A percentile compares a stretch with the other conserved stretches of the same genome.
Conservation (phyloP, 306 rosid species). For the Purshia tridentata region DNA sequence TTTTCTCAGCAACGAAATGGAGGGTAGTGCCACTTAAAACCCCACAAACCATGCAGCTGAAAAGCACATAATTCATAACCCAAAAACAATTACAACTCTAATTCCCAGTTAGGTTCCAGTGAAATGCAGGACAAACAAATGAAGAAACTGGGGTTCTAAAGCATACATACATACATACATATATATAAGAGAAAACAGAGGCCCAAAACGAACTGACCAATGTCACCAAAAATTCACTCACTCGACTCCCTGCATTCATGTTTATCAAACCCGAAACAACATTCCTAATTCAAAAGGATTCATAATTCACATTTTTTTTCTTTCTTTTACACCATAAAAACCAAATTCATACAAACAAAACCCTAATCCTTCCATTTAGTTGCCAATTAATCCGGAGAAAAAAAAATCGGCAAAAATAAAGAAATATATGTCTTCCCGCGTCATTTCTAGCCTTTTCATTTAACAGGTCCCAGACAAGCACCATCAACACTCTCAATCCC, state of each 20-base stretch:
- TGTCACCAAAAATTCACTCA: not conserved
- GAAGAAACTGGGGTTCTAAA: not conserved
- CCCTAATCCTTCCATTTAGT: not conserved
- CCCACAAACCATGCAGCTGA: conserved; percentile 1
- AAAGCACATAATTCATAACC: not conserved
- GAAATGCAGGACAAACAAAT: not conserved
- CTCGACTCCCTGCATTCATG: not conserved
- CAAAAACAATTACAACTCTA: not conserved
- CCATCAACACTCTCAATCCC: not conserved
- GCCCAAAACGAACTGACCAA: not conserved
- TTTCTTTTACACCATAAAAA: not conserved
- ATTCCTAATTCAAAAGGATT: not conserved
- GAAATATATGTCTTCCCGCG: no score
- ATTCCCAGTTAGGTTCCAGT: not conserved
- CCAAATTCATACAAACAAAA: not conserved
- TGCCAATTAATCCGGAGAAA: not conserved
- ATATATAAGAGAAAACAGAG: not conserved
- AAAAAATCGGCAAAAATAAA: not conserved
- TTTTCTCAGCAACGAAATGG: not conserved
- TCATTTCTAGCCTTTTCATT: no score
- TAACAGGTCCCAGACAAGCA: not conserved
- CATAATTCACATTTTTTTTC: not conserved
- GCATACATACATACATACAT: not conserved
- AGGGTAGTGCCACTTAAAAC: not conserved
- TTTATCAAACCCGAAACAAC: not conserved